Conservation (phyloP, 768 basidiomycete species). For the Chiua virens region DNA sequence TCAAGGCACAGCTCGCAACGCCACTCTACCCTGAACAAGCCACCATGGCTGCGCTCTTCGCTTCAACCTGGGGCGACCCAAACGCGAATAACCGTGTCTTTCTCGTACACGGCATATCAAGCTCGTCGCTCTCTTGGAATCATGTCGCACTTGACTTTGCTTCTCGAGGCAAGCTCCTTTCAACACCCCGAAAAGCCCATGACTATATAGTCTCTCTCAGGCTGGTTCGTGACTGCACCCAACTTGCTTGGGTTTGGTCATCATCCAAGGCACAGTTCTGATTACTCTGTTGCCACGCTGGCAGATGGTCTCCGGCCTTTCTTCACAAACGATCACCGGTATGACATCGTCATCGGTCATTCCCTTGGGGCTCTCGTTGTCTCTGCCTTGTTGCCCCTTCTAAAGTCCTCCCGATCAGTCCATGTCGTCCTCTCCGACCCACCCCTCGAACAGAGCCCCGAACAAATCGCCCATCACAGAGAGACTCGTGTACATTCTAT, state of each 20-base stretch:
- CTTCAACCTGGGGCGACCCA: slow-evolving; percentile 16
- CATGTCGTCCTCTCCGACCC: slow-evolving; percentile 21
- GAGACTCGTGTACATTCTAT: not conserved
- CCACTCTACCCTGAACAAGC: slow-evolving; percentile 1
- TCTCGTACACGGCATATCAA: slow-evolving; percentile 23
- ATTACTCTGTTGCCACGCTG: slow-evolving; percentile 13
- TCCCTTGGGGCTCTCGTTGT: slow-evolving; percentile 22
- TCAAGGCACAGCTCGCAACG: slow-evolving; percentile 12
- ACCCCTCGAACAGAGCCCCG: slow-evolving; percentile 7
- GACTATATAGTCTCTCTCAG: slow-evolving; percentile 1
- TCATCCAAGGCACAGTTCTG: slow-evolving; percentile 1
- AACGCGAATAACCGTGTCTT: slow-evolving; percentile 14
- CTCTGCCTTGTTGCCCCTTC: slow-evolving; percentile 2
- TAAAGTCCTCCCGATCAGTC: slow-evolving; percentile 5
- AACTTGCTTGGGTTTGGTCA: slow-evolving; percentile 23
- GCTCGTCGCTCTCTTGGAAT: slow-evolving; percentile 22
- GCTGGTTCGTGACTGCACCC: slow-evolving; percentile 24
- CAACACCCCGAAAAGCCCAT: no score
- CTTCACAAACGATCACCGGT: slow-evolving; percentile 4
- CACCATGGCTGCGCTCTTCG: not conserved
- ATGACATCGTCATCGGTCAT: slow-evolving; percentile 14
- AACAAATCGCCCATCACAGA: not conserved
- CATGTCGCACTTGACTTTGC: slow-evolving; percentile 13
- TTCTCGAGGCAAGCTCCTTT: slow-evolving; percentile 8
- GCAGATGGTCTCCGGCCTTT: slow-evolving; percentile 11